Percentiles rank a stretch among this genome's conserved stretches.
Evolutionary conservation across 495 filamentous ascomycete species (phyloP).

Genomic region (Cairneyella variabilis): DNA sequence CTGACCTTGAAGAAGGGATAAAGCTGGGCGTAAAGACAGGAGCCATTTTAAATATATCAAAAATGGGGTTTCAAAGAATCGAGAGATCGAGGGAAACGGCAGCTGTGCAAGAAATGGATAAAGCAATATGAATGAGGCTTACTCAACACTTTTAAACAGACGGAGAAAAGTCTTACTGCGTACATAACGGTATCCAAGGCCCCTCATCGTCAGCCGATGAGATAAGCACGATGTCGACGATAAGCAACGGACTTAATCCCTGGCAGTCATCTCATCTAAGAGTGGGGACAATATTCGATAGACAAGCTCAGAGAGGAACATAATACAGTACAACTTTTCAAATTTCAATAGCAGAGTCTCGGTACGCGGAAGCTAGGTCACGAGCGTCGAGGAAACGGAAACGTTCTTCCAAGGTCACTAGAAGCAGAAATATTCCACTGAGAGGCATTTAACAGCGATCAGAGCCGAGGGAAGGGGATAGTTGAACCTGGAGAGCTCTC

Average conservation of each 20-base stretch:
- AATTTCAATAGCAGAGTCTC: too few species aligned
- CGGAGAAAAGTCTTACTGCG: background rate
- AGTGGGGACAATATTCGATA: background rate
- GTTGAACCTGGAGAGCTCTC: too few species aligned
- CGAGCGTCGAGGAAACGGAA: too few species aligned
- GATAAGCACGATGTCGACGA: background rate
- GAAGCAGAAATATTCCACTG: too few species aligned
- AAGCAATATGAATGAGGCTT: background rate
- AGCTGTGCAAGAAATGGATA: too few species aligned
- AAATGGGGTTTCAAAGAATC: background rate
- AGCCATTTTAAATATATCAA: background rate
- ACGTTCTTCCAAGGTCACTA: too few species aligned
- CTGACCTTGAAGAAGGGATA: slow-evolving; percentile 18
- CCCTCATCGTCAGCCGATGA: background rate
- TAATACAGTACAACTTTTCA: too few species aligned
- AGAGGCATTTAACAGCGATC: too few species aligned
- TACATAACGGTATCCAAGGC: background rate
- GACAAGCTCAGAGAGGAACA: too few species aligned
- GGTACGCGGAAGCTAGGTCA: too few species aligned
- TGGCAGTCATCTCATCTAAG: background rate
- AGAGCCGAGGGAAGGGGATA: too few species aligned
- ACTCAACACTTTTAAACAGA: background rate
- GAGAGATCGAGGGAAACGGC: background rate
- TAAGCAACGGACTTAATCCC: background rate
- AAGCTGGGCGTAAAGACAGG: slow-evolving; percentile 22